phyloP scores from a whole-genome alignment of 148 eudicot species.

The Selenicereus undatus region DNA sequence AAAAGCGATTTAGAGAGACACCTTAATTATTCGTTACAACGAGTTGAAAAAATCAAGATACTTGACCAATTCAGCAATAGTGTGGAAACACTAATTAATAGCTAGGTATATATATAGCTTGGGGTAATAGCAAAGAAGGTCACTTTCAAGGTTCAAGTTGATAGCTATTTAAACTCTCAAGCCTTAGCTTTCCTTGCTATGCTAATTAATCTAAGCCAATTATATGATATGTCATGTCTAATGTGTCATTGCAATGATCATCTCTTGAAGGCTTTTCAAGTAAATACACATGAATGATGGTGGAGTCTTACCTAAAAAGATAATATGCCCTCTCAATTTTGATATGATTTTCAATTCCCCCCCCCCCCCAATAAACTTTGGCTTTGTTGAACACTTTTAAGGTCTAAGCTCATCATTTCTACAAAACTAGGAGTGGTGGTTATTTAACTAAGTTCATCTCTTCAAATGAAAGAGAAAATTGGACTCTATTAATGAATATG shows the following conservation, averaged over 20 bases:
- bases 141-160: constrained; percentile 1
- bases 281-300: neutral
- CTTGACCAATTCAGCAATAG: neutral
- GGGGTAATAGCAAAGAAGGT: constrained; percentile 10
- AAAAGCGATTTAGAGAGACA: too few species aligned
- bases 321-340: neutral
- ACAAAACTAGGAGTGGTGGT: neutral
- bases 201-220: neutral
- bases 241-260: neutral
- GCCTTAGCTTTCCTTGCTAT: neutral
- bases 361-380: neutral
- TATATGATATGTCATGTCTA: neutral
- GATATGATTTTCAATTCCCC: neutral
- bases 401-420: neutral
- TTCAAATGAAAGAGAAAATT: neutral
- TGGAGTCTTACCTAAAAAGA: constrained; percentile 7
- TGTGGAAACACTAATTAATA: neutral
- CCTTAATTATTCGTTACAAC: too few species aligned
- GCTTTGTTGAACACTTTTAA: neutral
- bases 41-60: too few species aligned
- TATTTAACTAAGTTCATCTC: neutral
- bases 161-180: constrained; percentile 13
- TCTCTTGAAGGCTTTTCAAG: neutral
- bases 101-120: neutral
- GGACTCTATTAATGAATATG: neutral